Conservation (phyloP, 495 filamentous ascomycete species). For the Neurospora sp. region DNA sequence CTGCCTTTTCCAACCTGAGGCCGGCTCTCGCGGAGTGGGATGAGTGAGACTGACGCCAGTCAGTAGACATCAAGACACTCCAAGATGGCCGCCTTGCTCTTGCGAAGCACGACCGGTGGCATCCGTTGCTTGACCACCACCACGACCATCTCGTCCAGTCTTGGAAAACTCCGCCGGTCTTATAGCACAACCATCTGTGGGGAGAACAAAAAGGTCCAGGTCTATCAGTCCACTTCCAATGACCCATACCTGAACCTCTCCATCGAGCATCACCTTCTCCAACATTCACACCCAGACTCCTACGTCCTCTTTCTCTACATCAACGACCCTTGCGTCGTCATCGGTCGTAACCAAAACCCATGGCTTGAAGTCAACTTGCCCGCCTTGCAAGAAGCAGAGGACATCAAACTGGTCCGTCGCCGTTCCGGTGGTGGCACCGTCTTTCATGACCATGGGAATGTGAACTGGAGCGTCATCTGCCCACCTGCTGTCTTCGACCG, state of each 20-base stretch:
- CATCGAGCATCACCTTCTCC: slow-evolving; percentile 86
- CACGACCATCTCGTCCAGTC: background rate
- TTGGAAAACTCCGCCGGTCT: background rate
- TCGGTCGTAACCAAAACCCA: slow-evolving; percentile 95
- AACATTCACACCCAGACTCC: slow-evolving; percentile 57
- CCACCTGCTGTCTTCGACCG: slow-evolving; percentile 65
- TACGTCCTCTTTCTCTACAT: slow-evolving; percentile 76
- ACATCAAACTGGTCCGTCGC: slow-evolving; percentile 55
- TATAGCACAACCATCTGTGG: background rate
- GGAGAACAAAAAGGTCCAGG: slow-evolving; percentile 26
- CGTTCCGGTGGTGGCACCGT: slow-evolving; percentile 86
- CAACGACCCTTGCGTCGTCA: slow-evolving; percentile 75
- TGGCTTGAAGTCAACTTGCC: slow-evolving; percentile 82
- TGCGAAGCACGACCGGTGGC: background rate
- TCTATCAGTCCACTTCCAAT: slow-evolving; percentile 64
- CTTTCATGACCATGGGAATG: slow-evolving; percentile 83
- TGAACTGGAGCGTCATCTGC: slow-evolving; percentile 87
- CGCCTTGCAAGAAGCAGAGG: slow-evolving; percentile 27
- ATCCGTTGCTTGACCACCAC: background rate
- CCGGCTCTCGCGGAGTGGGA: background rate
- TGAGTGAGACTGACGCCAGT: background rate
- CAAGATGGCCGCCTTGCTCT: background rate
- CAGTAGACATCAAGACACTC: background rate
- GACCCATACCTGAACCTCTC: slow-evolving; percentile 89
- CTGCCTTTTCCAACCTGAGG: background rate